Conservation (phyloP, 768 basidiomycete species). For the Naganishia vishniacii region DNA sequence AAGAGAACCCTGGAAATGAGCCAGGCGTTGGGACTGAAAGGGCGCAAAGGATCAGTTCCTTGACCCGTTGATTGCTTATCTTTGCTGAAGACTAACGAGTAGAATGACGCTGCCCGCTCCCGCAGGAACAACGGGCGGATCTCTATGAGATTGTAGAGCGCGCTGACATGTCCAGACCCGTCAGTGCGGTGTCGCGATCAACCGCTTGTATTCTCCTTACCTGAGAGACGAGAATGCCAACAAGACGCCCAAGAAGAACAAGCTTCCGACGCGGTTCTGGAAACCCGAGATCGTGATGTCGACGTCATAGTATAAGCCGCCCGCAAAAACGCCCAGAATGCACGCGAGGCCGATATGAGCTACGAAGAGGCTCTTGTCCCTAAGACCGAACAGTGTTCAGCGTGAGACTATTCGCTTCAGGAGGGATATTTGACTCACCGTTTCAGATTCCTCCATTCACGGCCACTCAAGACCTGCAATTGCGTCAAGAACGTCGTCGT, state of each 20-base stretch:
- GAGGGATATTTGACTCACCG: no score
- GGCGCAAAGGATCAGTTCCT: conserved; percentile 48
- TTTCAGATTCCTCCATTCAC: conserved; percentile 77
- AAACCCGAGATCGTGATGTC: conserved; percentile 80
- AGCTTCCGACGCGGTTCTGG: conserved; percentile 77
- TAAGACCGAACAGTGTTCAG: conserved; percentile 37
- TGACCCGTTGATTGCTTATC: no score
- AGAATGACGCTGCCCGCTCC: conserved; percentile 77
- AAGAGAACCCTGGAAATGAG: conserved; percentile 79
- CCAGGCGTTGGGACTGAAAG: conserved; percentile 76
- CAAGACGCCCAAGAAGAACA: conserved; percentile 90
- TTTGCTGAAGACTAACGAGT: conserved; percentile 72
- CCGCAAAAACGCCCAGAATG: conserved; percentile 78
- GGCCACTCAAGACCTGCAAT: conserved; percentile 68
- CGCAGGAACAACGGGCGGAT: conserved; percentile 80
- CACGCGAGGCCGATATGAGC: conserved; percentile 68
- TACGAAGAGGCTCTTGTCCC: conserved; percentile 75
- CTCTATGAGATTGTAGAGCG: conserved; percentile 79
- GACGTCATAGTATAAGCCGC: conserved; percentile 80
- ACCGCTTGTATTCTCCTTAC: conserved; percentile 27
- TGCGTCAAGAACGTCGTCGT: conserved; percentile 83
- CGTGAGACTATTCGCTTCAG: no score
- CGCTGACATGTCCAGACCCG: conserved; percentile 50
- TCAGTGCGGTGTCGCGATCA: neutral
- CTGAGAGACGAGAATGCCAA: conserved; percentile 83